Percentiles rank a stretch among this genome's conserved stretches.
Conservation (phyloP, 2,329 filamentous ascomycete species). For the Fusarium falciforme region DNA sequence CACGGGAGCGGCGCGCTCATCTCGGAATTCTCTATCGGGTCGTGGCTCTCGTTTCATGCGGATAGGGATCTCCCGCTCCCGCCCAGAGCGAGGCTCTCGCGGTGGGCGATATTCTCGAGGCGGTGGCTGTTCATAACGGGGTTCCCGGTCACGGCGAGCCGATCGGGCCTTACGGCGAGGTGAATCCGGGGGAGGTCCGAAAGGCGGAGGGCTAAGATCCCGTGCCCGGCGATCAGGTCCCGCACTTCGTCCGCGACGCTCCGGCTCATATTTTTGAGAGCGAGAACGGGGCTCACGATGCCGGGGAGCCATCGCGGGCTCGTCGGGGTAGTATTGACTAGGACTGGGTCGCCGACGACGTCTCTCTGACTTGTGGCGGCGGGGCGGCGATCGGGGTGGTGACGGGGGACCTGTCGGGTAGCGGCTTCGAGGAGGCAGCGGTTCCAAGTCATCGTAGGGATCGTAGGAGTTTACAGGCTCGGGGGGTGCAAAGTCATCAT, state of each 20-base stretch:
- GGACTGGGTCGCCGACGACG: slow-evolving; percentile 36
- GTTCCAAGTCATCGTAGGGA: slow-evolving; percentile 29
- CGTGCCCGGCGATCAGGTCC: slow-evolving; percentile 29
- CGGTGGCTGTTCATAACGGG: background rate
- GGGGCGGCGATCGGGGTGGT: slow-evolving; percentile 30
- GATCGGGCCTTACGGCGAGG: slow-evolving; percentile 34
- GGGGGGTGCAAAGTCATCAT: slow-evolving; percentile 40
- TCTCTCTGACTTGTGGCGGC: slow-evolving; percentile 39
- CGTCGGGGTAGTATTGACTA: slow-evolving; percentile 31
- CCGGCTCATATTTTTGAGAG: slow-evolving; percentile 22
- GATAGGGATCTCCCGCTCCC: slow-evolving; percentile 19
- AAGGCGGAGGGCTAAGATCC: slow-evolving; percentile 28
- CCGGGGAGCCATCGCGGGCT: slow-evolving; percentile 16
- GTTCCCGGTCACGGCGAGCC: slow-evolving; percentile 3
- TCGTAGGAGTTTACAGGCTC: slow-evolving; percentile 37
- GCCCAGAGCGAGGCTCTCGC: slow-evolving; percentile 19
- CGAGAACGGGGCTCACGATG: slow-evolving; percentile 10
- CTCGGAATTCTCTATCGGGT: slow-evolving; percentile 21
- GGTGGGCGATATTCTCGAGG: background rate
- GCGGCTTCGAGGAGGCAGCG: slow-evolving; percentile 19
- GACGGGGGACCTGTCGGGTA: slow-evolving; percentile 9
- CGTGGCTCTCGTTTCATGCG: slow-evolving; percentile 19
- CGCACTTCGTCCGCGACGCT: slow-evolving; percentile 38
- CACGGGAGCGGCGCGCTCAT: slow-evolving; percentile 10
- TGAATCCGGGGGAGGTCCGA: slow-evolving; percentile 33